These are phyloP conservation scores for Chlamydomonas reinhardtii DNA, from an alignment of 163 green algal species.

Conservation along the genomic window DNA sequence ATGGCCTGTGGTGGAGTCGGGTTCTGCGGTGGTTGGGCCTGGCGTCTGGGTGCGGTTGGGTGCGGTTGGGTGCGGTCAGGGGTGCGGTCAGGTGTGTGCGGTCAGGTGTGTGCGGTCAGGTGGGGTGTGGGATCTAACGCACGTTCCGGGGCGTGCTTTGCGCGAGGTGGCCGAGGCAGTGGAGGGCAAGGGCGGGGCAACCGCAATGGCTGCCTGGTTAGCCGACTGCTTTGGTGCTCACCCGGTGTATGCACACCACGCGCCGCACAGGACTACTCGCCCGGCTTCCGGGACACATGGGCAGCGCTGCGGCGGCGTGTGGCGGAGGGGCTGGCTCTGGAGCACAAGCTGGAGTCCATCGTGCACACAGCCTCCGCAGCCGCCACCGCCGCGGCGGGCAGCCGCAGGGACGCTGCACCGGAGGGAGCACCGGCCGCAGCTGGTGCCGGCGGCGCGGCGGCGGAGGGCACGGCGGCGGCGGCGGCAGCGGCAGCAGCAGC, in stretches of 20 bases:
- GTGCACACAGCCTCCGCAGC: neutral
- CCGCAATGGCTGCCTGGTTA: too few relatives aligned
- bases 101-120: too few relatives aligned
- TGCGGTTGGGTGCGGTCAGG: neutral
- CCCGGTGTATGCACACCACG: too few relatives aligned
- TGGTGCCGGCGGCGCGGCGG: too few relatives aligned
- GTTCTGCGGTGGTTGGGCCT: neutral
- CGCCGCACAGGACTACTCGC: conserved; percentile 66
- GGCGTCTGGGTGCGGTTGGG: neutral
- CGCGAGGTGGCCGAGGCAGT: too few relatives aligned
- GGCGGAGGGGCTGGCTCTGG: conserved; percentile 37
- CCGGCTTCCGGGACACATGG: conserved; percentile 78
- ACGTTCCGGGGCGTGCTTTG: too few relatives aligned
- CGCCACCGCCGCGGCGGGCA: neutral
- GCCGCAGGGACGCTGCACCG: too few relatives aligned
- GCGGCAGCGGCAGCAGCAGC: neutral
- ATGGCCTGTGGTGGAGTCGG: neutral
- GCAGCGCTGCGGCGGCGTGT: conserved; percentile 70
- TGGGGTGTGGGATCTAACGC: too few relatives aligned
- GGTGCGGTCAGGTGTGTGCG: too few relatives aligned
- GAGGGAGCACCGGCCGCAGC: too few relatives aligned
- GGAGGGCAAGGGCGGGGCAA: too few relatives aligned
- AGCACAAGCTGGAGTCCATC: neutral
- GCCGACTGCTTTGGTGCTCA: too few relatives aligned
- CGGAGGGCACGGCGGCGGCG: neutral